phyloP scores from a whole-genome alignment of 352 stramenopile species.

The Bremia lactucae region DNA sequence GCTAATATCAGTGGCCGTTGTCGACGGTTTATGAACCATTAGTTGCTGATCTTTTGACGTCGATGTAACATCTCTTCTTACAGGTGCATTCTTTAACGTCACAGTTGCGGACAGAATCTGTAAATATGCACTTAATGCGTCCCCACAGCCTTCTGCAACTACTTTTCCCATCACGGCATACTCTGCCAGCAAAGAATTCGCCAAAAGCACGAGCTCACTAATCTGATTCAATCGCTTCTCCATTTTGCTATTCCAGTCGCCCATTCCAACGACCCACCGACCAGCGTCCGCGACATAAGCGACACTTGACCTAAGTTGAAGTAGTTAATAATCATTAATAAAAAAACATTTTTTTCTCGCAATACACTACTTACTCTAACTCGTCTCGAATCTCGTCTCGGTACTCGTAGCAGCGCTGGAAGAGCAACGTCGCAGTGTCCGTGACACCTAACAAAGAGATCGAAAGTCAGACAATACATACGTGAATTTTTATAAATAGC shows the following conservation, averaged over 20 bases:
- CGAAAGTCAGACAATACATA: slow-evolving; percentile 1
- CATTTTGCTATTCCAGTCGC: slow-evolving; percentile 84
- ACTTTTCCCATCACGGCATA: slow-evolving; percentile 54
- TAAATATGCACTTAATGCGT: slow-evolving; percentile 59
- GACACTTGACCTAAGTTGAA: slow-evolving; percentile 36
- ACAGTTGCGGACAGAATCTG: slow-evolving; percentile 50
- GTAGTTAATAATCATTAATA: neutral
- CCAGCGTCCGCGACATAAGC: slow-evolving; percentile 65
- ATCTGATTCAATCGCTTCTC: slow-evolving; percentile 73
- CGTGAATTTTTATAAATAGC: neutral
- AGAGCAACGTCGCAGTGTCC: slow-evolving; percentile 40
- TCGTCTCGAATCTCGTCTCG: slow-evolving; percentile 74
- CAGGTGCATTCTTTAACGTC: slow-evolving; percentile 39
- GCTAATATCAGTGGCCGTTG: slow-evolving; percentile 16
- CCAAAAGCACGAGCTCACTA: slow-evolving; percentile 68
- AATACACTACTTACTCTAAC: slow-evolving; percentile 40
- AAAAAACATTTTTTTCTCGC: neutral
- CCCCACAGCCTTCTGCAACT: slow-evolving; percentile 38
- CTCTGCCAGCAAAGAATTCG: slow-evolving; percentile 64
- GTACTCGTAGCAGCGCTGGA: slow-evolving; percentile 77
- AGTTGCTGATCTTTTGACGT: slow-evolving; percentile 1
- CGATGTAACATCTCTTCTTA: slow-evolving; percentile 5
- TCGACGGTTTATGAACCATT: slow-evolving; percentile 3
- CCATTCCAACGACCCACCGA: slow-evolving; percentile 73
- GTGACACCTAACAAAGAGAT: slow-evolving; percentile 29